A percentile compares a stretch with the other conserved stretches of the same genome.
phyloP scores from a whole-genome alignment of 306 rosid genomes.

The Purshia tridentata region DNA sequence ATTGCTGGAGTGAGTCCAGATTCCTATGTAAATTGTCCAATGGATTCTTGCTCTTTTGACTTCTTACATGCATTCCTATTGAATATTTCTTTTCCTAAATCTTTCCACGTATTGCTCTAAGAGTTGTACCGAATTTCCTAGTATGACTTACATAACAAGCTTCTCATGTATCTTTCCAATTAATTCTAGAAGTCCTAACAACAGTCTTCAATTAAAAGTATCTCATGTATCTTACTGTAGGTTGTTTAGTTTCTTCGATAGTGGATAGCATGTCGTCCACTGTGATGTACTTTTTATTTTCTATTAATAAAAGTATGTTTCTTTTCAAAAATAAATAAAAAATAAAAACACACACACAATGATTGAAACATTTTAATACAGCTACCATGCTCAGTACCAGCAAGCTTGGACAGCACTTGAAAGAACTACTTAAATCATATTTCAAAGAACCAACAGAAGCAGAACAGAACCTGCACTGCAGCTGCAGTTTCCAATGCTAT shows the following conservation, averaged over 20 bases:
- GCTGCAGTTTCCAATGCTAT: slow-evolving; percentile 93
- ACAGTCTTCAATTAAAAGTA: neutral
- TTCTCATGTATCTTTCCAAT: neutral
- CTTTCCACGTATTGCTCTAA: neutral
- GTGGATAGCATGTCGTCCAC: neutral
- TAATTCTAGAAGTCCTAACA: neutral
- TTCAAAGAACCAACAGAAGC: slow-evolving; percentile 10
- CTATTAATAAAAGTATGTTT: too few relatives aligned
- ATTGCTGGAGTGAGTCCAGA: too few relatives aligned
- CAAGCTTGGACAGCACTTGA: neutral
- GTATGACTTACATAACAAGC: neutral
- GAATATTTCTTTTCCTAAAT: neutral
- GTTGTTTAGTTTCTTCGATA: too few relatives aligned
- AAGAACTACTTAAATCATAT: slow-evolving; percentile 19
- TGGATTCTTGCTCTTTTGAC: neutral
- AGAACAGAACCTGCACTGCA: slow-evolving; percentile 79
- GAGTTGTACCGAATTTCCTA: neutral
- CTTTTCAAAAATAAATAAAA: neutral
- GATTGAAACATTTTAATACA: neutral
- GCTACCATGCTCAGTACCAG: slow-evolving; percentile 11
- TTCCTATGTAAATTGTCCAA: neutral
- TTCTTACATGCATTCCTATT: too few relatives aligned
- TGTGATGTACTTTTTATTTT: too few relatives aligned
- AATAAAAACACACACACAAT: neutral
- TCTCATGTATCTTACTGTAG: too few relatives aligned